Base-by-base conservation (phyloP, 1,284 basidiomycete genomes). In the Chondrostereum purpureum region DNA sequence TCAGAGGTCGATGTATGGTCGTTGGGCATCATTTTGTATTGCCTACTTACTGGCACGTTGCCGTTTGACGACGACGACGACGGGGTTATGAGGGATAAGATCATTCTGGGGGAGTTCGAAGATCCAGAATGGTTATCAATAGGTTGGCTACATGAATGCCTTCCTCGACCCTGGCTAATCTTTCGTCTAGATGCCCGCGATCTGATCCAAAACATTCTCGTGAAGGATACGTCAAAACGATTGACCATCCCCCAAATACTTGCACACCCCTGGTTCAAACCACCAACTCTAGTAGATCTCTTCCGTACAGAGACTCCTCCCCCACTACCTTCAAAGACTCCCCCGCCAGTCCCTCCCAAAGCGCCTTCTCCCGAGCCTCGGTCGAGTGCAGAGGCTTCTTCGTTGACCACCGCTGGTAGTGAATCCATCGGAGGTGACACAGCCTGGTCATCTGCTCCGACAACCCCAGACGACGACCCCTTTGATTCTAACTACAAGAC, bases 21-120 rank as follows among this genome's bases (percentile, higher is more conserved):
- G 0, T 72, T 98, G 23, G 95, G 95, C 3, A 79, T 99, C 50
- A 98, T 99, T 45, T 72, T 99, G 6, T 97, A 95, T 62, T 88
- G 85, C n/a, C 77, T 98, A 12, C 72, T 98, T 27, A 94, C 91
- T 0, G 95, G 95, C 1, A 90, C 88, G 3, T 68, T 98, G n/a
- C 95, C 95, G 0, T 98, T 98, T 57, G 95, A 98, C 57, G 92
- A 98, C 56, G 96, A 99, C 50, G 87, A 98, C 59, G 96, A 99
- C 65, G 67, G 73, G 24, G 61, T 88, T 23, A 98, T 98, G 92
- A 87, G 87, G 55, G 70, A 77, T 42, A 87, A 90, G 62, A 92
- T 99, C 52, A 80, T 92, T 45, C 72, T 80, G 50, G 91, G 88
- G n/a, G 80, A 88, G 38, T 97, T 87, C 58, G 91, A 95, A 50